Evolutionary conservation across 345 rosid genomes (phyloP), one percentile per base, ranked within the genome.

Genomic region (Rhodamnia argentea): DNA sequence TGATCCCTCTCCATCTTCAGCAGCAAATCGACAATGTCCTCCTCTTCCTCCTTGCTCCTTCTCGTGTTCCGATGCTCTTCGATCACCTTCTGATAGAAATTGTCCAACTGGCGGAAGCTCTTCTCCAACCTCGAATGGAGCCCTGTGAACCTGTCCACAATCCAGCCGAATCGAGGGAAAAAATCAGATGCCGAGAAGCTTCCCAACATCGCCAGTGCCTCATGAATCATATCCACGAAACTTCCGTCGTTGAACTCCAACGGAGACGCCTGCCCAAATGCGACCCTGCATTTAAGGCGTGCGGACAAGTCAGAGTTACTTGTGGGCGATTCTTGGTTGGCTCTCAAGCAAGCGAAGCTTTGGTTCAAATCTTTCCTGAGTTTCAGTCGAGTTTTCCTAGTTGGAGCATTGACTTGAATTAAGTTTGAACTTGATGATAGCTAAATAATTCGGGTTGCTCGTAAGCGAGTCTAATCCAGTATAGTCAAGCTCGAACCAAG

Each of bases 1-100:
- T 56, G 87, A n/a, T 78, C 29, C 44, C 59, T 87, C 55, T 82
- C 64, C 37, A 81, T 54, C 52, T 60, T 44, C 27, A 89, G 57
- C 87, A 89, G 84, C 24, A 89, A 86, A 84, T 89, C 91, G 29
- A 86, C 40, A 15, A 89, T 86, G 70, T 87, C 91, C 44, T 87
- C 87, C 4, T 84, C 55, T 52, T 86, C 87, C 15, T 29, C 10
- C 13, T 64, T 16, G 56, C 16, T 83, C 56, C 85, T 87, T 2
- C 40, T 47, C 26, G 70, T 40, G 54, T 74, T 50, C 22, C 59
- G 87, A 52, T 87, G 90, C 78, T 87, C 83, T 22, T 62, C 57
- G 44, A 89, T 87, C 37, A 58, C 60, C 23, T 58, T 37, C 32
- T 87, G 52, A 59, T 56, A 83, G 60, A 89, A 85, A 10, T 2